Evolutionary conservation across 768 basidiomycete species (phyloP), one percentile per base, ranked within the genome.

Genomic region (Russula ochroleuca): DNA sequence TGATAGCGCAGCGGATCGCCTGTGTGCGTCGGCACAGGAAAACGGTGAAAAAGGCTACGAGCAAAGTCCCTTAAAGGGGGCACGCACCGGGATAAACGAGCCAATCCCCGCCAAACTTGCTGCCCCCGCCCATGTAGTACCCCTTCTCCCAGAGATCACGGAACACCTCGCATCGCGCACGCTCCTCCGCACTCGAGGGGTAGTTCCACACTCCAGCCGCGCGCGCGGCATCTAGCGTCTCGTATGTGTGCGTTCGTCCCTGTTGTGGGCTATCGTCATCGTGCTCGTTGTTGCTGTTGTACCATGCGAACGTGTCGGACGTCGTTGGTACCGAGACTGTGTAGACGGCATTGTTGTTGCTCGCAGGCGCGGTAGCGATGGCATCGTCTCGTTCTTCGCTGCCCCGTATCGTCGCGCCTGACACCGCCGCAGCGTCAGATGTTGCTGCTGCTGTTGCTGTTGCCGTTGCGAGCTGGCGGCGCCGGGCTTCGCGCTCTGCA

Each of bases 91-190:
- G 97, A 75, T 99, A 99, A 1, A 98, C 90, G 49, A 99, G 76
- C 74, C 93, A 98, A 70, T 98, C 94, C 1, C 94, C 95, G 7
- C 97, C 97, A 71, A 99, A 99, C 73, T 89, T 90, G 74, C 95
- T 85, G 0, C 94, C 95, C 0, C 84, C 84, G 52, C 94, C 94
- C 83, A 97, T 83, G 73, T 84, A 97, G 72, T 87, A 86, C 0
- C 91, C 92, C 74, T 87, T 83, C 65, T 86, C 83, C 88, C 90
- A 92, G 14, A 97, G 73, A 67, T 85, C 85, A 49, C 81, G 80
- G 72, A 94, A 96, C 11, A 94, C 88, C 11, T 80, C 85, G 66
- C 90, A 94, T 59, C 85, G 80, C 13, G 94, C 92, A 3, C 83
- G 79, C 71, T 96, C 87, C 47, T 79, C 72, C 2, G 83, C 75